Conservation (phyloP, 2,329 filamentous ascomycete genomes). For the Bipolaris bicolor region DNA sequence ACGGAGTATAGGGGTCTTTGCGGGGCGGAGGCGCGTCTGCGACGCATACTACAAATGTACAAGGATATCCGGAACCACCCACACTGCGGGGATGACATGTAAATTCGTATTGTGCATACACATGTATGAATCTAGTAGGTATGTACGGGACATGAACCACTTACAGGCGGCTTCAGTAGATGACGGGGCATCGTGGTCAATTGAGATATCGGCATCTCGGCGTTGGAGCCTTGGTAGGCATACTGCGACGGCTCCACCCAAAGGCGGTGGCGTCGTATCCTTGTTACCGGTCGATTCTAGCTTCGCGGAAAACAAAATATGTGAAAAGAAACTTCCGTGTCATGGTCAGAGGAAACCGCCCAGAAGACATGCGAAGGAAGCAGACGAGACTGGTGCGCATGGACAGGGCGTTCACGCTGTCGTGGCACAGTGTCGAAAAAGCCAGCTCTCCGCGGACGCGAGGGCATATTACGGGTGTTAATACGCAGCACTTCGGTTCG, state of each 20-base stretch:
- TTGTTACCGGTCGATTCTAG: constrained; percentile 5
- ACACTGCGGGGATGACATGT: not conserved
- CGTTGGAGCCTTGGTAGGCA: not conserved
- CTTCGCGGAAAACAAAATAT: constrained; percentile 1
- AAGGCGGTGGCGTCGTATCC: constrained; percentile 7
- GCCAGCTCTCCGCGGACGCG: not conserved
- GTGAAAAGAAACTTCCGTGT: constrained; percentile 4
- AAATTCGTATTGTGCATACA: too few species aligned
- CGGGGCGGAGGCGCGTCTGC: not conserved
- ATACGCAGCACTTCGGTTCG: constrained; percentile 18
- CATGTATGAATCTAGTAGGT: too few species aligned
- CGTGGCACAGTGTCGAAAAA: too few species aligned
- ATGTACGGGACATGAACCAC: too few species aligned
- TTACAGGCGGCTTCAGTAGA: not conserved
- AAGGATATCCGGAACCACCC: not conserved
- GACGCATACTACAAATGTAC: not conserved
- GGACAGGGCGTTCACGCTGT: not conserved
- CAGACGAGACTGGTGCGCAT: not conserved
- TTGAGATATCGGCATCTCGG: constrained; percentile 7
- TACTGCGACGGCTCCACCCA: constrained; percentile 8
- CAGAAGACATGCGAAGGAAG: not conserved
- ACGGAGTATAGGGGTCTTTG: not conserved
- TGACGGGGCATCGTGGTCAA: not conserved
- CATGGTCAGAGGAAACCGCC: not conserved
- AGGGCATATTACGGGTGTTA: not conserved